phyloP scores from a whole-genome alignment of 1,284 basidiomycete species.

The Boletellus deceptivus region DNA sequence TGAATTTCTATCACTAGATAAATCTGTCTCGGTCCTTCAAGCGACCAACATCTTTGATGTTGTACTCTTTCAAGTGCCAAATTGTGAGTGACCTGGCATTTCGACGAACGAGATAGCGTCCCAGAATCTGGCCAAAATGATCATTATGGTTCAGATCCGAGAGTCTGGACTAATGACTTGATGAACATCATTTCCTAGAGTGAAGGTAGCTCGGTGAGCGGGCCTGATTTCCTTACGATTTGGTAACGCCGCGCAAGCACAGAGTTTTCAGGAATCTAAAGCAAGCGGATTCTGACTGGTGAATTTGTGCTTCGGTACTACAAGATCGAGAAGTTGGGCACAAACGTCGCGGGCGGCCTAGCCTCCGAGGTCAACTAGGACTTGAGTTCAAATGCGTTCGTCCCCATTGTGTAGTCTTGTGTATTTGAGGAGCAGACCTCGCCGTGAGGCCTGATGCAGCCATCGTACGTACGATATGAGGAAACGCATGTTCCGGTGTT shows the following conservation, averaged over 20 bases:
- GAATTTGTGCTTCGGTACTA: conserved; percentile 57
- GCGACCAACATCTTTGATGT: no score
- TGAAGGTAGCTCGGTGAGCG: no score
- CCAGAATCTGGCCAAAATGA: conserved; percentile 29
- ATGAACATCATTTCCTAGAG: no score
- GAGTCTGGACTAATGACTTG: conserved; percentile 42
- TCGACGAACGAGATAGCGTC: not conserved
- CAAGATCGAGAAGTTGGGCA: conserved; percentile 51
- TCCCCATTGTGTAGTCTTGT: no score
- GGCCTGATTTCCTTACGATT: conserved; percentile 34
- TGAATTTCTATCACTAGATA: no score
- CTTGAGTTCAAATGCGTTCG: no score
- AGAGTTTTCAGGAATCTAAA: conserved; percentile 48
- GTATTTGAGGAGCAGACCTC: no score
- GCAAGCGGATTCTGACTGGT: conserved; percentile 50
- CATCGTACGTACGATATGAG: no score
- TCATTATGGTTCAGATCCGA: conserved; percentile 57
- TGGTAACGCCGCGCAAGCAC: conserved; percentile 39
- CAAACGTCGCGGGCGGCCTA: conserved; percentile 51
- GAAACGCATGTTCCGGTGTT: no score
- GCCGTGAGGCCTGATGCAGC: no score
- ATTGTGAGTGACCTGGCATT: conserved; percentile 37
- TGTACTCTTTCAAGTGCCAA: conserved; percentile 36
- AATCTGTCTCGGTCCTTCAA: no score
- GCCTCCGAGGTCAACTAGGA: not conserved